Conservation (phyloP, 225 moss, liverwort and hornwort genomes). For the Marchantia paleacea region DNA sequence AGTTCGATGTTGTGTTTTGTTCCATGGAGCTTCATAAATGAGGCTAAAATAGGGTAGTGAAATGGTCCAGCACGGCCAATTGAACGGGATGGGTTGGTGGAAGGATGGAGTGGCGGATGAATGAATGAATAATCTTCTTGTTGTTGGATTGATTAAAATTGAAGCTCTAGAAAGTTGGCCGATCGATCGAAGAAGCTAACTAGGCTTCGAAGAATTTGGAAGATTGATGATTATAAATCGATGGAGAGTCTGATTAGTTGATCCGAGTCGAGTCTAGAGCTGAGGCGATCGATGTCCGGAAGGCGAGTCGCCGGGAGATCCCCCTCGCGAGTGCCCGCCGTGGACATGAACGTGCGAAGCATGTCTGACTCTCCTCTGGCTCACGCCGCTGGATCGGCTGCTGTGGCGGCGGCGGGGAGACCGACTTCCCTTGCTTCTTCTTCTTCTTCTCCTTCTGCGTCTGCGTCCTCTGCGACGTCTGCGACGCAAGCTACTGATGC, state of each 20-base stretch:
- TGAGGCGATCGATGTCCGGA: constrained; percentile 8
- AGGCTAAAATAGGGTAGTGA: neutral
- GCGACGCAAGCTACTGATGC: neutral
- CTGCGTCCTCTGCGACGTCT: neutral
- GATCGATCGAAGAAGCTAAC: constrained; percentile 2
- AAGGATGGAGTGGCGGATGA: neutral
- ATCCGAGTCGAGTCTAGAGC: neutral
- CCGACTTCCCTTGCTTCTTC: neutral
- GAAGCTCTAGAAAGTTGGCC: neutral
- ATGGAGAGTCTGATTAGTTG: neutral
- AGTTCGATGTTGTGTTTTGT: neutral
- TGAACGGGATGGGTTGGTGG: neutral
- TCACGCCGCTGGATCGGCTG: neutral
- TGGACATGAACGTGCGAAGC: constrained; percentile 7
- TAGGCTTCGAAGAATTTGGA: neutral
- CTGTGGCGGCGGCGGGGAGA: constrained; percentile 10
- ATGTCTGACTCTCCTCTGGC: neutral
- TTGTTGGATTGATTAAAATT: neutral
- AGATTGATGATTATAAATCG: neutral
- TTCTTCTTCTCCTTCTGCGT: neutral
- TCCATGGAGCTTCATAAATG: neutral
- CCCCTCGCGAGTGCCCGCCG: neutral
- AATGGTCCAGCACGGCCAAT: neutral
- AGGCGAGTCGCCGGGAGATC: constrained; percentile 2
- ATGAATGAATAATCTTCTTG: neutral